Base-by-base conservation (phyloP, 1,139 yeast genomes). In the Torulaspora pretoriensis region DNA sequence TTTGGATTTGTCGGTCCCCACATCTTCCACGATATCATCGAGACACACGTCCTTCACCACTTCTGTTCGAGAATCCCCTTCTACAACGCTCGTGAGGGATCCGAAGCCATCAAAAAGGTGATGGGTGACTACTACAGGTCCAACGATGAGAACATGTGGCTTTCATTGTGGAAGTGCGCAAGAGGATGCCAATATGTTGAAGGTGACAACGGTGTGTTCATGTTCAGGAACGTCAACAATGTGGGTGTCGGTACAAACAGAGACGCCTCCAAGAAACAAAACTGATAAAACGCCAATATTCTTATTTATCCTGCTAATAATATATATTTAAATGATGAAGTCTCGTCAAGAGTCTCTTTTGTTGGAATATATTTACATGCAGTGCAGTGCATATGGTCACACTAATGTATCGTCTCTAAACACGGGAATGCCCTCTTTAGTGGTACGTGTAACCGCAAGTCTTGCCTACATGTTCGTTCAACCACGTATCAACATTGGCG, bases 11-110 rank as follows among this genome's bases (percentile, higher is more conserved):
- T 86, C 53, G 96, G 95, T 45, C 78, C 78, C 64, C 80, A 79
- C 70, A 74, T 85, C 56, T 83, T 86, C 79, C 96, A 86, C 67
- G 95, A 85, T 63, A 86, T 86, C 60, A 84, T 86, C 59, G 95
- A 87, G 73, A 86, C 95, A 46, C 96, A 86, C 62, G 95, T 86
- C 43, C 75, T 83, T 60, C 96, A 86, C 69, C 96, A 86, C 68
- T 85, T 79, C 66, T 83, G 83, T 46, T 81, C 90, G 8, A 75
- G 95, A 68, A 84, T 86, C 54, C 95, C 96, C 44, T 86, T 86
- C 70, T 86, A 86, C 74, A 80, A 85, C 57, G 95, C 85, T 34
- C 79, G 92, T 68, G 81, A 80, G 63, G 96, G 92, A 38, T 76
- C 86, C 44, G 83, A 71, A 43, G 92, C 88, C 34, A 82, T 86